A percentile compares a stretch with the other conserved stretches of the same genome.
Evolutionary conservation across 1,139 yeast genomes (phyloP).

Genomic region (Scheffersomyces segobiensis): DNA sequence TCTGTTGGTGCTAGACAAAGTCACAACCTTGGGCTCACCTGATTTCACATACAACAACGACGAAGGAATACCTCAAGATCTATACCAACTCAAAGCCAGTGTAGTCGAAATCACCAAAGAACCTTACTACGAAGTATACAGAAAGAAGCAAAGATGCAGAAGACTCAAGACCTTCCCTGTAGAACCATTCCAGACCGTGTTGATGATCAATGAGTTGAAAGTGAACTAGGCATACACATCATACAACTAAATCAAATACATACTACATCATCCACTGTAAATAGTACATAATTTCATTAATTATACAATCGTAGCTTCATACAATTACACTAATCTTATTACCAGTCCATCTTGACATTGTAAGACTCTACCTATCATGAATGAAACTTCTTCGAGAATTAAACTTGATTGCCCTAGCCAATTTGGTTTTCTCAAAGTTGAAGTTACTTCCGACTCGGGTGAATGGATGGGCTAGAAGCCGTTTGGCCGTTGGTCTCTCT

Average conservation of each 20-base stretch:
- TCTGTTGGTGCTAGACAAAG: conserved; percentile 66
- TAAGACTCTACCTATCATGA: not conserved
- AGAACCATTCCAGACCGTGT: conserved; percentile 78
- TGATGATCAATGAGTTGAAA: conserved; percentile 73
- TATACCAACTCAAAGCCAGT: conserved; percentile 69
- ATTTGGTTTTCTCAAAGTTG: conserved; percentile 60
- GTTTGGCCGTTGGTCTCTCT: conserved; percentile 81
- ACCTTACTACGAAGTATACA: conserved; percentile 60
- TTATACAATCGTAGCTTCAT: no score
- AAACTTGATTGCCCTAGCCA: conserved; percentile 50
- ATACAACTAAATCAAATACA: not conserved
- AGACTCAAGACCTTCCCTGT: conserved; percentile 76
- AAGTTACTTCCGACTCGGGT: conserved; percentile 50
- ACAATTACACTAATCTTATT: no score
- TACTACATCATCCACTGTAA: not conserved
- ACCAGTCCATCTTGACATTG: not conserved
- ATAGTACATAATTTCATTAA: not conserved
- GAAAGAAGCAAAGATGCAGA: conserved; percentile 80
- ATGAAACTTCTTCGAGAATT: conserved; percentile 27
- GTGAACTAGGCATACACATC: conserved; percentile 24
- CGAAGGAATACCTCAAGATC: conserved; percentile 34
- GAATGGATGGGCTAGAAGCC: conserved; percentile 64
- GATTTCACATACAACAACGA: conserved; percentile 60
- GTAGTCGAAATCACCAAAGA: conserved; percentile 86
- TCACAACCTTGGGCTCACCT: conserved; percentile 81